phyloP scores from a whole-genome alignment of 148 eudicot species.

The Selenicereus undatus region DNA sequence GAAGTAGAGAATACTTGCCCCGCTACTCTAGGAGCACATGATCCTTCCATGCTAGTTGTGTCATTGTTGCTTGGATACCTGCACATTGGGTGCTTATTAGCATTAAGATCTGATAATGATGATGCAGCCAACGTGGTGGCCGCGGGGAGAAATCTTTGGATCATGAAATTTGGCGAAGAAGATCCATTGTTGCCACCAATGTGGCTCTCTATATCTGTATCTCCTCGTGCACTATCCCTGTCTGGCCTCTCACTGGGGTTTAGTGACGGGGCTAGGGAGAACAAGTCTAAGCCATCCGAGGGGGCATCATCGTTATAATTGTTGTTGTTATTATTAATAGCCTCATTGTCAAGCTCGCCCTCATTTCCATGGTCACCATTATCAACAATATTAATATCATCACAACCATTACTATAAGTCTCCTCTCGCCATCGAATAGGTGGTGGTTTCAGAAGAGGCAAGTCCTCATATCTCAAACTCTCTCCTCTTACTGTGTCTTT shows the following conservation, averaged over 20 bases:
- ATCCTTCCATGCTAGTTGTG: conserved; percentile 4
- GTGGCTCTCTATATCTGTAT: conserved; percentile 16
- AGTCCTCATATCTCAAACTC: not conserved
- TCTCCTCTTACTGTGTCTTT: conserved; percentile 25
- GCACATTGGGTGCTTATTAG: not conserved
- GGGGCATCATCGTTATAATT: conserved; percentile 24
- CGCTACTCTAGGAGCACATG: conserved; percentile 20
- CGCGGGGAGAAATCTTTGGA: conserved; percentile 66
- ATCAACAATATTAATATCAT: conserved; percentile 10
- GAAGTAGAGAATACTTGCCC: conserved; percentile 29
- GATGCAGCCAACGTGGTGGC: conserved; percentile 61
- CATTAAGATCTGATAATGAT: conserved; percentile 22
- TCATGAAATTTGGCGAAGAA: conserved; percentile 50
- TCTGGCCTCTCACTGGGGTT: conserved; percentile 24
- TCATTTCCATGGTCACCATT: conserved; percentile 10
- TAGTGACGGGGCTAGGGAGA: conserved; percentile 47
- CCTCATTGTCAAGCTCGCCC: not conserved
- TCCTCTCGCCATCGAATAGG: conserved; percentile 35
- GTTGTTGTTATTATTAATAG: not conserved
- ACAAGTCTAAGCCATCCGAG: conserved; percentile 54
- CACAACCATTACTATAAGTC: not conserved
- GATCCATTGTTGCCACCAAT: conserved; percentile 11
- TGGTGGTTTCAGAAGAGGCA: conserved; percentile 62
- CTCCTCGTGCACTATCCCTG: not conserved
- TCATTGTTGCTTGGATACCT: not conserved